Conservation (phyloP, 1,284 basidiomycete genomes). For the Malassezia pachydermatis region DNA sequence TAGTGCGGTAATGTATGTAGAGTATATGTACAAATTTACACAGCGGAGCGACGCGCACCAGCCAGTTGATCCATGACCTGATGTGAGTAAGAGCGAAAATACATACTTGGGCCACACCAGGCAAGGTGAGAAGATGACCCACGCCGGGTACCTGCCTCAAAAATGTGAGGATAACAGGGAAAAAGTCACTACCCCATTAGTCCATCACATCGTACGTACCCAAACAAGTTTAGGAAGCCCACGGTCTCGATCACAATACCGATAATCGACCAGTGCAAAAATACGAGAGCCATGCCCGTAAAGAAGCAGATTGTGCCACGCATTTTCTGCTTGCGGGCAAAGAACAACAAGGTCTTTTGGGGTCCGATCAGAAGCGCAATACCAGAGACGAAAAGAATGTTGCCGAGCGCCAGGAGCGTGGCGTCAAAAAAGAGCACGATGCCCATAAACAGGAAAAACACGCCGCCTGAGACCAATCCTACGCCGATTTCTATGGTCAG, state of each 20-base stretch:
- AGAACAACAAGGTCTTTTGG: slow-evolving; percentile 90
- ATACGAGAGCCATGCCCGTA: slow-evolving; percentile 54
- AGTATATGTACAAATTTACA: slow-evolving; percentile 27
- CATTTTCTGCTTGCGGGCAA: slow-evolving; percentile 88
- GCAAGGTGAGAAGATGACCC: slow-evolving; percentile 73
- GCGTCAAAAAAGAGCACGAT: slow-evolving; percentile 95
- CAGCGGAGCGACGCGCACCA: slow-evolving; percentile 50
- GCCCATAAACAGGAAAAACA: slow-evolving; percentile 88
- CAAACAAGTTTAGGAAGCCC: slow-evolving; percentile 77
- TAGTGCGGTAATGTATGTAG: no score
- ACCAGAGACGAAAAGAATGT: slow-evolving; percentile 51
- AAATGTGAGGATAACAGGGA: slow-evolving; percentile 95
- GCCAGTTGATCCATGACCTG: slow-evolving; percentile 50
- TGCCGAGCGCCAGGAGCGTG: slow-evolving; percentile 88
- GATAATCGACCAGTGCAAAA: slow-evolving; percentile 81
- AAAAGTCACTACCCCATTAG: slow-evolving; percentile 64
- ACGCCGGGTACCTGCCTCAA: slow-evolving; percentile 86
- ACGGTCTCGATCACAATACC: slow-evolving; percentile 90
- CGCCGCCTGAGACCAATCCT: slow-evolving; percentile 91
- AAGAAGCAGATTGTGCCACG: slow-evolving; percentile 59
- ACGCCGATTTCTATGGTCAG: slow-evolving; percentile 53
- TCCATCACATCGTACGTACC: slow-evolving; percentile 56
- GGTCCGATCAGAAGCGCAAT: slow-evolving; percentile 47
- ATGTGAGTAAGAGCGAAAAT: not conserved
- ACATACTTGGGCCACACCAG: slow-evolving; percentile 51